These are phyloP conservation scores for Purpureocillium lavendulum DNA, from an alignment of 2,329 filamentous ascomycete genomes.

Conservation along the genomic window DNA sequence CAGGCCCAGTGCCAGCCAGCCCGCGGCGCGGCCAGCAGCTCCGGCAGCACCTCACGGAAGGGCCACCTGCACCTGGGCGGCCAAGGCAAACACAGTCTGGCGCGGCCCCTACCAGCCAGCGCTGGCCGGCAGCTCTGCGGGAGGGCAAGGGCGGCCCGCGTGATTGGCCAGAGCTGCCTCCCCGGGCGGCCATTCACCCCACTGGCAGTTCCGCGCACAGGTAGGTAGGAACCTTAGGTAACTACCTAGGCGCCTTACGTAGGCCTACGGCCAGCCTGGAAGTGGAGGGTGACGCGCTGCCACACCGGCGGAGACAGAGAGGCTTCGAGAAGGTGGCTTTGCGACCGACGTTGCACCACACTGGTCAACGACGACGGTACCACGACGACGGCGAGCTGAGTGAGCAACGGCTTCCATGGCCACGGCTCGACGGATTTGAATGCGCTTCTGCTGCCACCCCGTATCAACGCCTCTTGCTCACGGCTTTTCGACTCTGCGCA, in stretches of 20 bases:
- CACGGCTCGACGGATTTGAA: no score
- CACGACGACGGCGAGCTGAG: no score
- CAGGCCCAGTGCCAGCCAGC: no score
- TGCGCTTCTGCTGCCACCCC: no score
- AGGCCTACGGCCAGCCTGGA: not conserved
- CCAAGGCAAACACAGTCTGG: conserved; percentile 17
- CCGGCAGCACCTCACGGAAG: not conserved
- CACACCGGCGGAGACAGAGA: not conserved
- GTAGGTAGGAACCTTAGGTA: no score
- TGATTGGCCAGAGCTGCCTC: conserved; percentile 9
- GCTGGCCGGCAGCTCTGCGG: not conserved
- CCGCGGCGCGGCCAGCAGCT: not conserved
- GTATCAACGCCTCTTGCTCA: no score
- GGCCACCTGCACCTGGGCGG: not conserved
- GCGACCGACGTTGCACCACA: not conserved
- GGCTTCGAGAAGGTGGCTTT: not conserved
- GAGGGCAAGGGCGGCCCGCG: not conserved
- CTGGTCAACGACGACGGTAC: no score
- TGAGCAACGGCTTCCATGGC: no score
- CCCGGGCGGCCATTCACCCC: not conserved
- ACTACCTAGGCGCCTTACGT: conserved; percentile 6
- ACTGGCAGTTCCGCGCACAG: no score
- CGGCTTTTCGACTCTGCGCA: no score
- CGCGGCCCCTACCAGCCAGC: conserved; percentile 12
- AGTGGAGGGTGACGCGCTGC: not conserved